Percentiles rank a stretch among this genome's conserved stretches.
These are phyloP conservation scores for Magnolia officinalis DNA, from an alignment of 164 flowering plant species.

Conservation along the genomic window DNA sequence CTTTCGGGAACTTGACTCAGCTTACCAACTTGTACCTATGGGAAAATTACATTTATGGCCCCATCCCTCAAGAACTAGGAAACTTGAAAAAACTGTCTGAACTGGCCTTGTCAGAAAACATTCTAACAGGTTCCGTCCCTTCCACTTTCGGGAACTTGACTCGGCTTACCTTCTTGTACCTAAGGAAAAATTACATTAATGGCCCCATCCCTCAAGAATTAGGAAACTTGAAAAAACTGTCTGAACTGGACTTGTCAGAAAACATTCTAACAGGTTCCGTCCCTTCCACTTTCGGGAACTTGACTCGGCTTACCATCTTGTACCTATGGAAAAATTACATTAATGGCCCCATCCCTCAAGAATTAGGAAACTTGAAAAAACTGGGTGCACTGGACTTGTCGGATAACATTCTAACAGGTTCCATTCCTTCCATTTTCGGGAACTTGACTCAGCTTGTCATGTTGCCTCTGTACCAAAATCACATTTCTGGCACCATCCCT, in stretches of 20 bases:
- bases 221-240: neutral
- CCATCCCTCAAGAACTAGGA: neutral
- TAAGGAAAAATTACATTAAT: neutral
- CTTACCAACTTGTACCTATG: neutral
- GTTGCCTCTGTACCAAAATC: too few species aligned
- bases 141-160: neutral
- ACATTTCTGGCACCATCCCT: conserved; percentile 19
- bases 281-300: neutral
- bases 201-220: neutral
- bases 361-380: neutral
- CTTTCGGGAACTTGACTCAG: neutral
- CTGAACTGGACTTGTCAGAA: neutral
- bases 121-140: neutral
- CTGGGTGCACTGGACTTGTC: neutral
- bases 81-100: neutral
- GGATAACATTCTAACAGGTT: neutral
- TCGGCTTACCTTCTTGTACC: neutral
- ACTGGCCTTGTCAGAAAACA: neutral
- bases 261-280: conserved; percentile 1
- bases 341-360: neutral
- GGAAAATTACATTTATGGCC: neutral
- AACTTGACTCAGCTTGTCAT: neutral
- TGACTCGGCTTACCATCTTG: neutral
- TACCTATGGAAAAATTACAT: neutral
- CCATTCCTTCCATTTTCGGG: neutral